Evolutionary conservation across 495 filamentous ascomycete genomes (phyloP).

Genomic region (Neurospora tetraspora): DNA sequence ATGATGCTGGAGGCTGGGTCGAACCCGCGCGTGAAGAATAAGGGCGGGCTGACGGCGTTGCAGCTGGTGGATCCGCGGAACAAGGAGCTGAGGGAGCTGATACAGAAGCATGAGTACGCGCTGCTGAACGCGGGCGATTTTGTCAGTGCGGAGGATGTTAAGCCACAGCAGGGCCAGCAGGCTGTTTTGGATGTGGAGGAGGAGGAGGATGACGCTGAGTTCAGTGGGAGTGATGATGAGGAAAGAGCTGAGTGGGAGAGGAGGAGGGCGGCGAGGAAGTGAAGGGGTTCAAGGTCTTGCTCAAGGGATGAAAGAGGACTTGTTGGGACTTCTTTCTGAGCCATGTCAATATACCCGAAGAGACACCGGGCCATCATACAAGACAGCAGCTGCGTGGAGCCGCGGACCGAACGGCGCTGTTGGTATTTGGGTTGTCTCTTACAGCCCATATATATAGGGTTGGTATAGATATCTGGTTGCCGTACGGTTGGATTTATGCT

Average conservation of each 20-base stretch:
- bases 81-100: constrained; percentile 48
- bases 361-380: not conserved
- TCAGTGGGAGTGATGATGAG: constrained; percentile 43
- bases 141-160: constrained; percentile 26
- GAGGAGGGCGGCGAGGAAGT: constrained; percentile 25
- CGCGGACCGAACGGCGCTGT: not conserved
- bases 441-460: not conserved
- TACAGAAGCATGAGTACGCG: constrained; percentile 73
- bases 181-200: constrained; percentile 17
- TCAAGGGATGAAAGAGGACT: not conserved
- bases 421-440: not conserved
- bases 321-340: not conserved
- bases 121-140: constrained; percentile 41
- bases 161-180: constrained; percentile 3
- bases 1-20: constrained; percentile 88
- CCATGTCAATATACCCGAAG: not conserved
- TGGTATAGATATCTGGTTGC: not conserved
- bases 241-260: constrained; percentile 43
- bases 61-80: constrained; percentile 71
- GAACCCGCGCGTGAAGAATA: constrained; percentile 45
- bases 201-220: constrained; percentile 39
- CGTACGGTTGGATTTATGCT: not conserved
- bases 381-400: not conserved
- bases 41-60: constrained; percentile 55
- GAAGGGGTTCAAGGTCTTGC: not conserved